Evolutionary conservation across 768 basidiomycete genomes (phyloP).

Genomic region (Naganishia randhawae): DNA sequence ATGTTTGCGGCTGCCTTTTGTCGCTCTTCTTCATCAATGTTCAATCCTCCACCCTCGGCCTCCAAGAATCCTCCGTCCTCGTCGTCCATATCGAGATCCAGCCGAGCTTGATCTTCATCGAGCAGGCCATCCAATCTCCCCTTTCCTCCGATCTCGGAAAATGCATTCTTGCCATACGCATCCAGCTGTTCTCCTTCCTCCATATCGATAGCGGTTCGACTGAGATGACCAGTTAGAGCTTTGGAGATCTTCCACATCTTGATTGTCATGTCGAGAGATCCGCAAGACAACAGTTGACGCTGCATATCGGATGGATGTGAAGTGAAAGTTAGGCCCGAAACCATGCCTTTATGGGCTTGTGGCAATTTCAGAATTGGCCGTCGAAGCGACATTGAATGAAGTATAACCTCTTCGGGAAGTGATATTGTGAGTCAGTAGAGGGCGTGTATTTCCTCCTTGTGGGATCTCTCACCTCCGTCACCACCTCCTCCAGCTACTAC

Average conservation of each 20-base stretch:
- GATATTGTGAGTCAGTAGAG: constrained; percentile 7
- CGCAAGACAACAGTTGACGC: constrained; percentile 48
- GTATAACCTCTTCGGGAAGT: constrained; percentile 63
- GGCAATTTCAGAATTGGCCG: constrained; percentile 50
- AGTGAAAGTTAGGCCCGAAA: constrained; percentile 50
- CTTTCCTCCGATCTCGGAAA: constrained; percentile 32
- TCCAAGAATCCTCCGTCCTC: constrained; percentile 33
- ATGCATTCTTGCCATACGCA: constrained; percentile 40
- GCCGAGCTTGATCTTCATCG: constrained; percentile 44
- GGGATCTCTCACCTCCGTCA: constrained; percentile 73
- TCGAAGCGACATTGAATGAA: constrained; percentile 59
- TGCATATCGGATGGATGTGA: constrained; percentile 45
- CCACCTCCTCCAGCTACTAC: constrained; percentile 87
- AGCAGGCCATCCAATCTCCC: constrained; percentile 31
- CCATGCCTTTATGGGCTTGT: constrained; percentile 50
- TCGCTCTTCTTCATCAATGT: constrained; percentile 39
- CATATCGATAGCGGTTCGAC: constrained; percentile 42
- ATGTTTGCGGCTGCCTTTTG: constrained; percentile 41
- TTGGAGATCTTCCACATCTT: constrained; percentile 50
- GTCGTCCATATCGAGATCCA: constrained; percentile 41
- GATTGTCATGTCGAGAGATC: constrained; percentile 48
- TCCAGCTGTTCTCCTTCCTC: constrained; percentile 40
- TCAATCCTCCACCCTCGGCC: constrained; percentile 47
- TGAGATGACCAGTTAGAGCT: constrained; percentile 35
- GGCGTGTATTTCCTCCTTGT: neutral